Conservation (phyloP, 2,329 filamentous ascomycete species). For the Blastomyces silverae region DNA sequence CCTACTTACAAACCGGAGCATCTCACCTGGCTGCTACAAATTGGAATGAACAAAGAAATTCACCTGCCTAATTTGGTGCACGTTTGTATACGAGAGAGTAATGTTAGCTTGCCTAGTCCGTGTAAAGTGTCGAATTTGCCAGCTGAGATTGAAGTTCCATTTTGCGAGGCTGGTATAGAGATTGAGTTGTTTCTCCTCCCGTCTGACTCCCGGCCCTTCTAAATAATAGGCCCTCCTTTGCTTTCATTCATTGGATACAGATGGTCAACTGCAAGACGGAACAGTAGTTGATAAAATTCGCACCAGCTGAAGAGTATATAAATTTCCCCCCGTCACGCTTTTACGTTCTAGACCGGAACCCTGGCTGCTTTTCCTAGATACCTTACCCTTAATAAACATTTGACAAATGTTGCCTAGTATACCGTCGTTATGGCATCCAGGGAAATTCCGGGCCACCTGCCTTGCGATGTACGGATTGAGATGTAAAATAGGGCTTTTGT, state of each 20-base stretch:
- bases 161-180: not conserved
- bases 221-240: not conserved
- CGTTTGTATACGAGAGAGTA: not conserved
- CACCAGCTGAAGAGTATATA: not conserved
- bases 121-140: not conserved
- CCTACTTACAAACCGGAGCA: not conserved
- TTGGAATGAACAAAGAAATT: not conserved
- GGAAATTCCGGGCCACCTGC: no score
- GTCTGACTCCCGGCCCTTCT: not conserved
- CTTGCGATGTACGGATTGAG: no score
- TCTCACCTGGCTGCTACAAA: constrained; percentile 2
- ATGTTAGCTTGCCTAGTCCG: not conserved
- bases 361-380: no score
- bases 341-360: not conserved
- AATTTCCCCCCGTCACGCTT: not conserved
- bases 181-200: not conserved
- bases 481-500: no score
- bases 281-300: not conserved
- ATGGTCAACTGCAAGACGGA: not conserved
- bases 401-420: no score
- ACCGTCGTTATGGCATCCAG: no score
- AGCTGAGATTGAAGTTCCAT: not conserved
- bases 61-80: not conserved
- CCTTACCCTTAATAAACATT: no score
- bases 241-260: not conserved